phyloP scores from a whole-genome alignment of 2,329 filamentous ascomycete species.

The Bipolaris bicolor region DNA sequence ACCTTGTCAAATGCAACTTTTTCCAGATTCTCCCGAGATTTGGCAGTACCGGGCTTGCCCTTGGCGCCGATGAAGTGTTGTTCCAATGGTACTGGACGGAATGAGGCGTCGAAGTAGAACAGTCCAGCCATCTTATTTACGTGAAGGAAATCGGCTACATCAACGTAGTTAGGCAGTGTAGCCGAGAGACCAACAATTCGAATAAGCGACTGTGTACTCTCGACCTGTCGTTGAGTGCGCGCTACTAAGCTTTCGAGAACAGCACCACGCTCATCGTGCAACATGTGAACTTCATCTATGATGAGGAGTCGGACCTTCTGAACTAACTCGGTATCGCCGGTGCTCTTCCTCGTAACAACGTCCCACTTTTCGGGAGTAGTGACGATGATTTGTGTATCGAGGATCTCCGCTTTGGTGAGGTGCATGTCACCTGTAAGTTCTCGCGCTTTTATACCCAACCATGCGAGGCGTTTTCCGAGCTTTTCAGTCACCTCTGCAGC shows the following conservation, averaged over 20 bases:
- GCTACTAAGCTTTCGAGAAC: conserved; percentile 96
- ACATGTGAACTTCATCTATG: conserved; percentile 99
- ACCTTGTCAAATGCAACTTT: conserved; percentile 91
- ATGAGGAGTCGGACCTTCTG: conserved; percentile 96
- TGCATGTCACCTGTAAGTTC: conserved; percentile 99
- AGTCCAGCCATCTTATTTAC: conserved; percentile 92
- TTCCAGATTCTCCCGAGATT: conserved; percentile 88
- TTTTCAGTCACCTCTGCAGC: conserved; percentile 97
- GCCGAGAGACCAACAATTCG: conserved; percentile 94
- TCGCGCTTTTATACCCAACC: conserved; percentile 89
- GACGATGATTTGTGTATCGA: conserved; percentile 96
- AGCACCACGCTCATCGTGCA: conserved; percentile 95
- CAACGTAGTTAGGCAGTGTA: conserved; percentile 93
- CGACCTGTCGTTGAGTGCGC: conserved; percentile 92
- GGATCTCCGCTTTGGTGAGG: conserved; percentile 92
- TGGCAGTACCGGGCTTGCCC: conserved; percentile 81
- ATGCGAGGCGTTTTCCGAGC: conserved; percentile 85
- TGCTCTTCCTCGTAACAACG: conserved; percentile 95
- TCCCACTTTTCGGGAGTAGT: conserved; percentile 99
- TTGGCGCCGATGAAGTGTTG: conserved; percentile 98
- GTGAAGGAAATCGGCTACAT: conserved; percentile 95
- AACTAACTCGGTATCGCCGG: conserved; percentile 94
- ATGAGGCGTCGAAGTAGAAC: conserved; percentile 97
- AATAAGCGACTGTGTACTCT: conserved; percentile 96
- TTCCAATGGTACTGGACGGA: conserved; percentile 92